A percentile compares a stretch with the other conserved stretches of the same genome.
phyloP scores from a whole-genome alignment of 768 basidiomycete species.

The Leccinellum albellum region DNA sequence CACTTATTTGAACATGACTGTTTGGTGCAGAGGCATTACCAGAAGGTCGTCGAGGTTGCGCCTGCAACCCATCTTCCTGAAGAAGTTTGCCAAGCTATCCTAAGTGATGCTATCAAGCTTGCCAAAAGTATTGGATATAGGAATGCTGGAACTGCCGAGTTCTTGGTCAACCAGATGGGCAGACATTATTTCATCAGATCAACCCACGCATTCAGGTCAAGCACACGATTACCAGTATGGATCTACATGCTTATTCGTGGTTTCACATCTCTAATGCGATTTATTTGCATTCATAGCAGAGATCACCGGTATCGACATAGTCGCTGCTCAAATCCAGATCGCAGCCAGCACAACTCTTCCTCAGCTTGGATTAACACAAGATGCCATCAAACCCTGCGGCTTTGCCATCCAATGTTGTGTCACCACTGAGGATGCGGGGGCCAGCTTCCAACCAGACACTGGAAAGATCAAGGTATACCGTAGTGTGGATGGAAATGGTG shows the following conservation, averaged over 20 bases:
- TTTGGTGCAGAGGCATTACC: constrained; percentile 95
- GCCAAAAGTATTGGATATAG: constrained; percentile 91
- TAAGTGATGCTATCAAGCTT: constrained; percentile 88
- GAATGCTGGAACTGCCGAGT: constrained; percentile 98
- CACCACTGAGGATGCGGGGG: constrained; percentile 94
- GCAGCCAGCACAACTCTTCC: constrained; percentile 96
- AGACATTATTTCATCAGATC: constrained; percentile 98
- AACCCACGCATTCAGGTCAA: constrained; percentile 99
- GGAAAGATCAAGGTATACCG: constrained; percentile 99
- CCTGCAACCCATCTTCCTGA: constrained; percentile 94
- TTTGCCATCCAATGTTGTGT: constrained; percentile 98
- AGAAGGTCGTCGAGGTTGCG: constrained; percentile 98
- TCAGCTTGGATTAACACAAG: constrained; percentile 93
- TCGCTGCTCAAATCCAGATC: constrained; percentile 99
- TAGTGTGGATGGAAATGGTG: constrained; percentile 97
- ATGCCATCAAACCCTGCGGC: constrained; percentile 92
- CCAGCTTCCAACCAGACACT: constrained; percentile 94
- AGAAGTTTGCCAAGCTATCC: constrained; percentile 83
- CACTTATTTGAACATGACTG: constrained; percentile 99
- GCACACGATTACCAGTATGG: constrained; percentile 93
- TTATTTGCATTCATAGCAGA: constrained; percentile 65
- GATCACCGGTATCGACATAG: constrained; percentile 98
- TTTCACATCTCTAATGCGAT: background rate
- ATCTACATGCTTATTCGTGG: background rate
- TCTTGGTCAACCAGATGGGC: constrained; percentile 94